These are phyloP conservation scores for Platanthera guangdongensis DNA, from an alignment of 106 monocot genomes.

Conservation along the genomic window DNA sequence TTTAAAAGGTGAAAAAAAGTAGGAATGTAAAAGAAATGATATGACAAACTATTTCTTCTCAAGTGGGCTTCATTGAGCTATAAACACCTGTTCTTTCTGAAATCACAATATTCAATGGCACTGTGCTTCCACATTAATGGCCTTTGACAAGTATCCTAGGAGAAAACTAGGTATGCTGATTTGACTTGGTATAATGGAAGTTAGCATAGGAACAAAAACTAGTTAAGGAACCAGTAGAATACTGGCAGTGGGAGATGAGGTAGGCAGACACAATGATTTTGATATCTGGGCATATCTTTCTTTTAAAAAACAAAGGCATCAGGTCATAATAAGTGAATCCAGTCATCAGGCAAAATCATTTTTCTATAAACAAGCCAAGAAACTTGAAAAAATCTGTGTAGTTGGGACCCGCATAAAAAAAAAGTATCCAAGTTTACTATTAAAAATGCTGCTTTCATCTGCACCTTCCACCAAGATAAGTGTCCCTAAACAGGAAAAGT, in stretches of 20 bases:
- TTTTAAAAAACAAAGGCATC: not conserved
- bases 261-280: conserved; percentile 3
- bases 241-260: not conserved
- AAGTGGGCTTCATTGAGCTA: conserved; percentile 7
- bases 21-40: conserved; percentile 10
- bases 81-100: conserved; percentile 3
- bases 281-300: conserved; percentile 8
- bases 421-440: not conserved
- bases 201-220: conserved; percentile 2
- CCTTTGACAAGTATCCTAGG: not conserved
- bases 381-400: not conserved
- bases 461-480: conserved; percentile 3
- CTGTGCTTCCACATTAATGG: not conserved
- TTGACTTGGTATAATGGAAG: conserved; percentile 3
- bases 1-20: conserved; percentile 16
- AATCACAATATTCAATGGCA: not conserved
- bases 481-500: not conserved
- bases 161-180: not conserved
- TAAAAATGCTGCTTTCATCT: not conserved
- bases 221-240: not conserved
- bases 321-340: not conserved
- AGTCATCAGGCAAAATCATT: conserved; percentile 9
- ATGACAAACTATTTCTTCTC: conserved; percentile 4
- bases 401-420: conserved; percentile 3
- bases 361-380: not conserved